phyloP scores from a whole-genome alignment of 441 rosid genomes.

The Adansonia madagascariensis region DNA sequence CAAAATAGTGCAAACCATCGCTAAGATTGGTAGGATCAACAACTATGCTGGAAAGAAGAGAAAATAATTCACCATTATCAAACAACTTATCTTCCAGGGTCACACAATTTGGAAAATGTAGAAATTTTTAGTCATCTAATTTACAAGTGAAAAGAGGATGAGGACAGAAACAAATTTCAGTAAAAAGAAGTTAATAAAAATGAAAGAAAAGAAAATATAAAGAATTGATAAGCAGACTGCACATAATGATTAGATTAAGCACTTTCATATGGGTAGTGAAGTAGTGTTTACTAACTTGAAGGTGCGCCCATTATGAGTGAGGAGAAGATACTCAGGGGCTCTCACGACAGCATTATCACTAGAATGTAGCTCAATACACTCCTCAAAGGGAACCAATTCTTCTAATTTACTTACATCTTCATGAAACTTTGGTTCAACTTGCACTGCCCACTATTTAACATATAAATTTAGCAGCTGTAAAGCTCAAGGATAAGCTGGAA shows the following conservation, averaged over 20 bases:
- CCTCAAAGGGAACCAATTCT: slow-evolving; percentile 95
- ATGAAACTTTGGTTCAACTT: slow-evolving; percentile 91
- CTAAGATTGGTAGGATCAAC: slow-evolving; percentile 89
- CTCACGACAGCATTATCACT: slow-evolving; percentile 69
- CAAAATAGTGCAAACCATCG: slow-evolving; percentile 89
- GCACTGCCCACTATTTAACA: slow-evolving; percentile 85
- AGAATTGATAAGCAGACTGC: not conserved
- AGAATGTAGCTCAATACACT: slow-evolving; percentile 81
- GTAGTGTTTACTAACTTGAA: slow-evolving; percentile 81
- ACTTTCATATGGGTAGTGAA: slow-evolving; percentile 22
- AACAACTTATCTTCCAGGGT: slow-evolving; percentile 3
- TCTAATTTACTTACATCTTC: slow-evolving; percentile 91
- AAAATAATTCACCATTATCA: slow-evolving; percentile 23
- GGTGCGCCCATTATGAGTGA: slow-evolving; percentile 89
- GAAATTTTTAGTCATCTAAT: slow-evolving; percentile 15
- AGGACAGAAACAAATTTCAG: not conserved
- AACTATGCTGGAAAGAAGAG: slow-evolving; percentile 67
- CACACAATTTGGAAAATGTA: slow-evolving; percentile 13
- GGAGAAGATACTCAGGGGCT: slow-evolving; percentile 89
- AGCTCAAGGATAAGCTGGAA: slow-evolving; percentile 27
- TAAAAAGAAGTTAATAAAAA: slow-evolving; percentile 5
- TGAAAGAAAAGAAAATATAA: not conserved
- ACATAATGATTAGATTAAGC: slow-evolving; percentile 5
- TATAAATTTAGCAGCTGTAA: slow-evolving; percentile 29
- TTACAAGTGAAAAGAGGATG: slow-evolving; percentile 1